Evolutionary conservation across 148 eudicot species (phyloP), one percentile per base, ranked within the genome.

Genomic region (Limonium bicolor): DNA sequence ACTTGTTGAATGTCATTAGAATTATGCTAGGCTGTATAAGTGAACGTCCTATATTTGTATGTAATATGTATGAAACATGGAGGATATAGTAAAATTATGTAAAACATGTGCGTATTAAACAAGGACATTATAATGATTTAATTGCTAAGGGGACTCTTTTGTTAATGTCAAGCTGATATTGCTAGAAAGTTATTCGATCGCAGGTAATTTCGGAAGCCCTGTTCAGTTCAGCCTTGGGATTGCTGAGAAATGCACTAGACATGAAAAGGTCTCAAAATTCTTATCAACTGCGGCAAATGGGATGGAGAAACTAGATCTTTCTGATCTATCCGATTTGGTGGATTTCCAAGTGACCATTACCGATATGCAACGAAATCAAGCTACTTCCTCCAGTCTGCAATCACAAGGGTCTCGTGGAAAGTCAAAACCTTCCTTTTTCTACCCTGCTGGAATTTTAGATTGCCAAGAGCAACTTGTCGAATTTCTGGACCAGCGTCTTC

Each of bases 151-250:
- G 47, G 3, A 11, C 14, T 42, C 28, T 13, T n/a, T 19, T 8
- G 16, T 1, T 10, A 44, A 13, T 29, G 13, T 12, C 6, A 13
- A n/a, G 11, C 5, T 20, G 14, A 26, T 13, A 10, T 10, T 4
- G 11, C 11, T 12, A 10, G 20, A 14, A 28, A 28, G n/a, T 9
- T 33, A 22, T 21, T n/a, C 18, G 6, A 23, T 41, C 54, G 64
- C 87, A 86, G 96, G 75, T 28, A 36, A 60, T 50, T 55, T 18
- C 22, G 48, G 51, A 32, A 68, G 53, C 50, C 65, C 68, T 10
- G 31, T 63, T 12, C 59, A 52, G 35, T 54, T 73, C 31, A 58
- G 76, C 71, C 48, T 29, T 49, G 76, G 86, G 42, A 64, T 69
- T 34, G 73, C 69, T 9, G 72, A 74, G 23, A 66, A 45, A 41